Base-by-base conservation (phyloP, 148 eudicot species). In the Salicornia ramosissima region DNA sequence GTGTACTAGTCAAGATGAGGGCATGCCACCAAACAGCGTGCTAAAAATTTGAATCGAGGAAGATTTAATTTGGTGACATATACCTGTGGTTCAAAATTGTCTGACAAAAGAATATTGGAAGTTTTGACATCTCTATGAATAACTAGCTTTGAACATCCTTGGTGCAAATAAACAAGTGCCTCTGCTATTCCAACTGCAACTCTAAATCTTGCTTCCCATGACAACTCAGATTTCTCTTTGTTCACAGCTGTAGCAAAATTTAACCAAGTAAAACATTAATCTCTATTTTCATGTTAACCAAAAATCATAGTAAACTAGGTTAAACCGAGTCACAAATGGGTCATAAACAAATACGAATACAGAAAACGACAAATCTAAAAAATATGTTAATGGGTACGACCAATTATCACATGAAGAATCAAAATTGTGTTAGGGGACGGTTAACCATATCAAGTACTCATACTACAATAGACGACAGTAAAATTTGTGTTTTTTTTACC, bases 41-140 rank as follows among this genome's bases (percentile, higher is more conserved):
- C 4, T 8, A 36, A 36, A 36, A 36, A 36, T 4, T 36, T 36
- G 40, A 36, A 36, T 36, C 8, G 5, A 8, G 40, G 40, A 49
- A n/a, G 50, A 46, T 22, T 15, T 49, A 45, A n/a, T n/a, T n/a
- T 45, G 49, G 18, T 19, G 53, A 14, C 28, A 66, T 59, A 21
- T 79, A 94, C 99, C 96, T 86, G 83, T 45, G 99, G 89, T 68
- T 91, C 85, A 50, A 84, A 80, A 24, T 85, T 86, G 47, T 86
- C 81, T 1, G 84, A 86, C 70, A 95, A 81, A 74, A 95, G 97
- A 78, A 95, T 91, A 79, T 95, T 95, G 49, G 99, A 95, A 39
- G 99, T 89, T 81, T 95, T 95, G 57, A 91, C 84, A 78, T 95
- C 99, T 80, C 97, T 78, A 49, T 95, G 99, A 81, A 91, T 89